Percentiles rank a stretch among this genome's conserved stretches.
Evolutionary conservation across 2,329 filamentous ascomycete species (phyloP).

Genomic region (Sarocladium oryzae): DNA sequence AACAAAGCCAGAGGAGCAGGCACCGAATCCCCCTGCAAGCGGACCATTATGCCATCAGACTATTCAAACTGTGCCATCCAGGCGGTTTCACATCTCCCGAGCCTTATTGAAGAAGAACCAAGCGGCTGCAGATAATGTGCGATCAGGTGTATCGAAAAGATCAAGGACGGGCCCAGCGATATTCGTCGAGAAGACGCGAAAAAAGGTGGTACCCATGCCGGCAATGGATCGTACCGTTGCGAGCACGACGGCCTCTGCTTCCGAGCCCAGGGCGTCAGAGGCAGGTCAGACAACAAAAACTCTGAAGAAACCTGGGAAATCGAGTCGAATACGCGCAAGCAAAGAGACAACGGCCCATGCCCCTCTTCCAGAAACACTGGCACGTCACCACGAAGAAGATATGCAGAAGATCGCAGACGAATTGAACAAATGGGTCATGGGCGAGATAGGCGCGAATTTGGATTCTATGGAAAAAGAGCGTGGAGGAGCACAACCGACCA

Average conservation of each 20-base stretch:
- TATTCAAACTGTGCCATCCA: background rate
- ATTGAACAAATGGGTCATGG: constrained; percentile 53
- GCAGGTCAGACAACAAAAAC: background rate
- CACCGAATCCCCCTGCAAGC: background rate
- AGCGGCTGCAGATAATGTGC: constrained; percentile 17
- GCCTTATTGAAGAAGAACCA: constrained; percentile 23
- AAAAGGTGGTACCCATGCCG: constrained; percentile 20
- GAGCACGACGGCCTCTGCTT: background rate
- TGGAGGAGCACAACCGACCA: constrained; percentile 20
- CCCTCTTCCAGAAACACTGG: constrained; percentile 27
- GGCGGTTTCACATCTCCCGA: constrained; percentile 51
- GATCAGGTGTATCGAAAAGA: constrained; percentile 32
- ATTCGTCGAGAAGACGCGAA: constrained; percentile 48
- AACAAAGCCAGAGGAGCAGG: background rate
- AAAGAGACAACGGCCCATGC: constrained; percentile 16
- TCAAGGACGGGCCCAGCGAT: constrained; percentile 38
- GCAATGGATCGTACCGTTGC: background rate
- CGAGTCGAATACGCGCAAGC: constrained; percentile 12
- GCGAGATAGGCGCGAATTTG: constrained; percentile 50
- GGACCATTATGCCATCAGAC: background rate
- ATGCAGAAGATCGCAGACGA: constrained; percentile 45
- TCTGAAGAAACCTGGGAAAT: constrained; percentile 28
- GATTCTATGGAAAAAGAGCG: constrained; percentile 38
- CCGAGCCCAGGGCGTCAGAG: background rate
- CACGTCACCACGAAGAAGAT: constrained; percentile 31